Conservation (phyloP, 116 monocot species). For the Trichopus zeylanicus region DNA sequence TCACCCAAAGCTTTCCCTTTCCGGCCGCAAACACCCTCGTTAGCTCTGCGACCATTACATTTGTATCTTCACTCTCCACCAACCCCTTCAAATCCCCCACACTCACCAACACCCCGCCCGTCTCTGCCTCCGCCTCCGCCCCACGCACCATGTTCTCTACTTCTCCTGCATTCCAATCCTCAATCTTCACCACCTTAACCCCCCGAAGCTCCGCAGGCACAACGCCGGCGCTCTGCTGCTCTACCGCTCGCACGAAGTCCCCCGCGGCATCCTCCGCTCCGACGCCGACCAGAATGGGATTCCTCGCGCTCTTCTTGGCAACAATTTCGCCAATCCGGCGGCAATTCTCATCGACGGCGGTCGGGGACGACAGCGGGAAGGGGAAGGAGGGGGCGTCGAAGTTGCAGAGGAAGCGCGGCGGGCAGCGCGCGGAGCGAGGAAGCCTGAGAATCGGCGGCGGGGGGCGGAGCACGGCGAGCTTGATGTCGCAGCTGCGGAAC, state of each 20-base stretch:
- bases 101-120: conserved; percentile 41
- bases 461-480: conserved; percentile 73
- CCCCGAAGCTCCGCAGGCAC: conserved; percentile 46
- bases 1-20: conserved; percentile 55
- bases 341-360: conserved; percentile 57
- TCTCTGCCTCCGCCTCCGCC: conserved; percentile 4
- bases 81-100: conserved; percentile 76
- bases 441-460: conserved; percentile 41
- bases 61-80: conserved; percentile 21
- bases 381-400: conserved; percentile 30
- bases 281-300: conserved; percentile 81
- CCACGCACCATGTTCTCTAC: conserved; percentile 23
- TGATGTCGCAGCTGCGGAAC: conserved; percentile 85
- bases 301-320: conserved; percentile 18
- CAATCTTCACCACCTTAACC: conserved; percentile 29
- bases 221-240: conserved; percentile 24
- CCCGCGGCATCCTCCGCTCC: conserved; percentile 47
- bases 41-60: conserved; percentile 41
- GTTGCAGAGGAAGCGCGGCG: conserved; percentile 58
- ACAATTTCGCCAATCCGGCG: conserved; percentile 65
- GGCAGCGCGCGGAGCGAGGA: conserved; percentile 30
- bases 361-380: conserved; percentile 1
- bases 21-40: conserved; percentile 41
- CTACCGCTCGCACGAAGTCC: conserved; percentile 32
- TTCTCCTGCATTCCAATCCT: conserved; percentile 25